Evolutionary conservation across 2,329 filamentous ascomycete genomes (phyloP), one percentile per base, ranked within the genome.

Genomic region (Pyricularia sp.): DNA sequence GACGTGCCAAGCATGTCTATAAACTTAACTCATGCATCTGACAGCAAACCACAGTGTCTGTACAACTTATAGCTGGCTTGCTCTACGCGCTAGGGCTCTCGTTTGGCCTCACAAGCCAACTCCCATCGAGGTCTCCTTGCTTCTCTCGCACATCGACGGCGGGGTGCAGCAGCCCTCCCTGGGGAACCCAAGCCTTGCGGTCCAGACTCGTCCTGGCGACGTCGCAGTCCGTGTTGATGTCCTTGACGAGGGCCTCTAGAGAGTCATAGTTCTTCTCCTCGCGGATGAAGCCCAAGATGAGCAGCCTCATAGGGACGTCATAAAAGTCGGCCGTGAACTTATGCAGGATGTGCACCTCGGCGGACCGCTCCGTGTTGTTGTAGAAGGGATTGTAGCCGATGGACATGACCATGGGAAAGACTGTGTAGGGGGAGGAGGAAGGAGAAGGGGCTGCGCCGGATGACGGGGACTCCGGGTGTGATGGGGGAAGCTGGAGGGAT

Each of bases 311-410:
- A 73, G 88, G 86, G 5, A 85, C 86, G 71, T 87, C 92, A 80
- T 98, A 98, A 78, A 99, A 99, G 77, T 98, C 93, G 58, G 84
- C 81, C 1, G 80, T 78, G 77, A 97, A 97, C 63, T 83, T 78
- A 75, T 92, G 89, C 59, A 64, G 50, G 30, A 65, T 61, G 81
- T 97, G 93, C 69, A 97, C 93, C 84, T 97, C 93, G 76, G 95
- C 93, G 71, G 88, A 92, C 71, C 92, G 89, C 65, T 92, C 88
- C 4, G 86, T 89, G 84, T 99, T 98, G 78, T 94, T 93, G 85
- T 97, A 99, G 81, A 94, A 98, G 0, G 95, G 95, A 80, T 98
- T 99, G 86, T 94, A 98, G 64, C 95, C 95, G 73, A 97, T 94
- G 71, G 89, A 92, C 90, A 97, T 92, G 72, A 97, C 93, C 86